Base-by-base conservation (phyloP, 2,329 filamentous ascomycete species). In the Botrytis medusae region DNA sequence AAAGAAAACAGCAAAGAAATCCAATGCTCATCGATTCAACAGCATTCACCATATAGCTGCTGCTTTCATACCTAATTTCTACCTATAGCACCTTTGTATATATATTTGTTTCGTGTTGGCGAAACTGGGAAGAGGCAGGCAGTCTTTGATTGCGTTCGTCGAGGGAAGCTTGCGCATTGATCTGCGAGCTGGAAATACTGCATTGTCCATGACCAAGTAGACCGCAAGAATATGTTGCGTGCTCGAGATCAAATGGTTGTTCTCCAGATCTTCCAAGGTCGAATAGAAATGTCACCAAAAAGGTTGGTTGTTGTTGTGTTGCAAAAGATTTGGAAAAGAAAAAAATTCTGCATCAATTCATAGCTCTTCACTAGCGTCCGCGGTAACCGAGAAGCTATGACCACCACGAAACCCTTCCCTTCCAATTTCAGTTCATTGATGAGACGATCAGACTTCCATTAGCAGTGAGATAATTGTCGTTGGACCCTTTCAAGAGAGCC, bases 331-430 rank as follows among this genome's bases (percentile, higher is more conserved):
- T 40, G 9, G 14, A 9, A 10, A 54, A 68, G 18, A 54, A 54
- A 54, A 67, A 68, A 68, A 61, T 18, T 68, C 64, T 54, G 46
- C 46, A 54, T 40, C 46, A 40, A 40, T 8, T 25, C 65, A 32
- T 59, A 57, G 65, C 65, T 69, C 65, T 32, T 42, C 37, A 69
- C 65, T 69, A 69, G 65, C 65, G 65, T 57, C 48, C 32, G 25
- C 34, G 4, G 51, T 69, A 69, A 42, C 34, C 65, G 65, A 69
- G 37, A 18, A 69, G 65, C 65, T 57, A 57, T 69, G 65, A 69
- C 65, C 37, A 69, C 9, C 22, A 34, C 32, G 29, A 51, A 65
- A 22, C 14, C 42, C 51, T 54, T 57, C n/a, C 18, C 44, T 57
- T 57, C 2, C 51, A 18, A 29, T 29, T 29, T 57, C n/a, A 57